These are phyloP conservation scores for Botryotinia calthae DNA, from an alignment of 2,329 filamentous ascomycete genomes.

Conservation along the genomic window DNA sequence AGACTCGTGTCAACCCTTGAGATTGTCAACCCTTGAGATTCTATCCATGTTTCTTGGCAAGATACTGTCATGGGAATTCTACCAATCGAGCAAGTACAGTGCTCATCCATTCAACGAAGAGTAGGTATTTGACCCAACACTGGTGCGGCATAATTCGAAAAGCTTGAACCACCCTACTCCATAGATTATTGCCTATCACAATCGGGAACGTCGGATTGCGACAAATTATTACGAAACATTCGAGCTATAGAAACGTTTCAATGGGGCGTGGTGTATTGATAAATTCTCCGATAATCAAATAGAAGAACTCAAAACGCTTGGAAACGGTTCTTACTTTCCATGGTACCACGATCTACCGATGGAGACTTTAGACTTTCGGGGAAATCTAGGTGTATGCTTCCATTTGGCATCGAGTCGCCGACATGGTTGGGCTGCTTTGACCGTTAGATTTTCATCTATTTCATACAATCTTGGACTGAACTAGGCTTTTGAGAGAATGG, in stretches of 20 bases:
- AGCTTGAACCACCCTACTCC: not conserved
- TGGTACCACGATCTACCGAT: not conserved
- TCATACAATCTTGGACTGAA: not conserved
- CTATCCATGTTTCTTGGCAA: not conserved
- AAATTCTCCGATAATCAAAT: not conserved
- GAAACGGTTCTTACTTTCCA: not conserved
- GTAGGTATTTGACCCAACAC: not conserved
- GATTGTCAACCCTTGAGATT: not conserved
- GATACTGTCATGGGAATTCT: not conserved
- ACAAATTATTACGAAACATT: not conserved
- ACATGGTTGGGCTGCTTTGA: not conserved
- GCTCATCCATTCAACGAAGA: not conserved
- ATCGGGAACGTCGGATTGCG: not conserved
- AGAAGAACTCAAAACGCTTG: not conserved
- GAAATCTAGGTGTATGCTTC: not conserved
- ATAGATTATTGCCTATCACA: not conserved
- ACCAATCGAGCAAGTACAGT: not conserved
- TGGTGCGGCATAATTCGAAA: not conserved
- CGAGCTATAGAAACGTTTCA: not conserved
- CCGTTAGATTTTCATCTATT: not conserved
- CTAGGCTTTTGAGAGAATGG: not conserved
- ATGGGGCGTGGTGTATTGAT: not conserved
- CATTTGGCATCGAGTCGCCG: not conserved
- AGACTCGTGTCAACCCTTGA: not conserved
- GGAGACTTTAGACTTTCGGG: not conserved